Base-by-base conservation (phyloP, 345 rosid genomes). In the Orychophragmus violaceus region DNA sequence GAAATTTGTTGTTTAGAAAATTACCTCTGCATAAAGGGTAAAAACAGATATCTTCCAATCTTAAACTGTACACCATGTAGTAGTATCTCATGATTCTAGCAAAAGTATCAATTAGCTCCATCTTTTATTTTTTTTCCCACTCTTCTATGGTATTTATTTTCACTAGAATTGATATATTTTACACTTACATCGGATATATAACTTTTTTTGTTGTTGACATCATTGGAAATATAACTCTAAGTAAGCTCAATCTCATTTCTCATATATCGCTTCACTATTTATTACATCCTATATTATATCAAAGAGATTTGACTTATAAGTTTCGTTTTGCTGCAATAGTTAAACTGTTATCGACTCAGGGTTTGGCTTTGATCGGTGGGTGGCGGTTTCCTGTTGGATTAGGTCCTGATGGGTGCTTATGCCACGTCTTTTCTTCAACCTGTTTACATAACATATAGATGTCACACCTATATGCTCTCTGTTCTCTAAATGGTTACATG, bases 401-500 rank as follows among this genome's bases (percentile, higher is more conserved):
- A 45, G 75, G 75, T 54, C 69, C 69, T 2, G 75, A 71, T 63
- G 58, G 64, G 57, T 55, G 57, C 56, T 42, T 71, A 14, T 70
- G 62, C 69, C 44, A 64, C 49, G 1, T 25, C 36, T 42, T 62
- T n/a, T 8, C 55, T 62, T 53, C 68, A 3, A 42, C 74, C 74
- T 70, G 19, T 8, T 50, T 13, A 14, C 54, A 39, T 22, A 60
- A 53, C 16, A 60, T 9, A 50, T 1, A n/a, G n/a, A 61, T 39
- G 18, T 61, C n/a, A 59, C 21, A 23, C 10, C 1, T 7, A 16
- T 23, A 5, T 45, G 51, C 25, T 33, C 49, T 46, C 11, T 28
- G 30, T 59, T 36, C 7, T 12, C 3, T 7, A n/a, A n/a, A 17
- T 46, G 11, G 2, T 9, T 58, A 14, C 28, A 6, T 2, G 0